Percentiles rank a stretch among this genome's conserved stretches.
Evolutionary conservation across 1,284 basidiomycete species (phyloP).

Genomic region (Ustilago shanxiensis): DNA sequence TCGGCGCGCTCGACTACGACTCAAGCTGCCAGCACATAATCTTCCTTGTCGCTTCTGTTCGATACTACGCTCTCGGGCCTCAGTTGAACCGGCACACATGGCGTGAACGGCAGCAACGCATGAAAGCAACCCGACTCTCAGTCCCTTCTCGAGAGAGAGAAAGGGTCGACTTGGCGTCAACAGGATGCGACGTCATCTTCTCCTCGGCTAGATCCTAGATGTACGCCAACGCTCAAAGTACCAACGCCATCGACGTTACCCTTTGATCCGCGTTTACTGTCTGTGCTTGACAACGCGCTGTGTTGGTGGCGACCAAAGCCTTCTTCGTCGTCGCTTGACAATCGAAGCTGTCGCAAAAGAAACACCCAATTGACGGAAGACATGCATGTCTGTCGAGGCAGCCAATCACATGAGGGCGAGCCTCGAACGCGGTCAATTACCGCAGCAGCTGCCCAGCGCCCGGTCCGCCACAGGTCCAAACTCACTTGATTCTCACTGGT

Average conservation of each 20-base stretch:
- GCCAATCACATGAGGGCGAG: background rate
- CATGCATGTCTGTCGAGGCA: background rate
- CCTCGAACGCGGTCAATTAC: background rate
- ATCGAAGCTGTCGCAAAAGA: background rate
- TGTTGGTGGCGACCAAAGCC: background rate
- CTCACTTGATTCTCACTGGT: background rate
- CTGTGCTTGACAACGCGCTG: background rate
- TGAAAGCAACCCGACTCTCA: background rate
- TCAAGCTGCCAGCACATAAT: background rate
- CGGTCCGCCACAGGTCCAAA: too few relatives aligned
- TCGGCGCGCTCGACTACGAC: background rate
- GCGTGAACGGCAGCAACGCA: background rate
- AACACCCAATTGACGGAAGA: background rate
- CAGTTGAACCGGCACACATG: background rate
- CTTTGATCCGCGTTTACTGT: background rate
- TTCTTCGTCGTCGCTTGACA: background rate
- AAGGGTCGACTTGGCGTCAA: background rate
- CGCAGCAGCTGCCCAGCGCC: background rate
- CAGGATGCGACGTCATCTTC: slow-evolving; percentile 7
- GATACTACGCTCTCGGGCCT: background rate
- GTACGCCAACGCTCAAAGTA: slow-evolving; percentile 1
- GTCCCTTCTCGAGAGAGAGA: background rate
- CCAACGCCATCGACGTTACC: slow-evolving; percentile 2
- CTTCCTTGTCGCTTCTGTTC: background rate
- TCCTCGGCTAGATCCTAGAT: slow-evolving; percentile 13